Evolutionary conservation across 208 protist species (phyloP), one percentile per base, ranked within the genome.

Genomic region (Acanthamoeba castellanii): DNA sequence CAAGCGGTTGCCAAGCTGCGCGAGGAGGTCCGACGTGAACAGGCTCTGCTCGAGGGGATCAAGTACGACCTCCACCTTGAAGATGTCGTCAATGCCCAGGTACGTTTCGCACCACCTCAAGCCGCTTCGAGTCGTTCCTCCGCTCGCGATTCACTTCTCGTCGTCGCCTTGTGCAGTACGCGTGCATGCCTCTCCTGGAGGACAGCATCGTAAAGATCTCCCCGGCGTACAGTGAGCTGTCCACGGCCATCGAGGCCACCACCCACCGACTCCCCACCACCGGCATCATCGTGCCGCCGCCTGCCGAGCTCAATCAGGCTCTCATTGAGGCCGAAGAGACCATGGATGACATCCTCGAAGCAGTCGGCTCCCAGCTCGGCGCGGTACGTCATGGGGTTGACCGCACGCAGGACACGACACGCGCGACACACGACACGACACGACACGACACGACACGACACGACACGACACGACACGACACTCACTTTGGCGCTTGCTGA

Each of bases 1-100:
- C 74, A 82, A 82, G 42, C 32, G 32, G 74, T 82, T 18, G 74
- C 74, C 11, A 42, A 82, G 74, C 18, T 82, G 74, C 74, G 74
- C 74, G 34, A 82, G 42, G 74, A 82, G 74, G 74, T 82, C 42
- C 30, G 18, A 50, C 74, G 14, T 4, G 74, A 82, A n/a, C 74
- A 82, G 37, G 74, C 74, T 18, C 74, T 52, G 20, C 42, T 82
- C 9, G 74, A 82, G 8, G 16, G n/a, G 37, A 34, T 52, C 74
- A 82, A 82, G 74, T 82, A 82, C 37, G 30, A 42, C 16, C 3
- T 27, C 1, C 74, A 82, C 25, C 74, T 82, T 37, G 74, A 82
- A 22, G 74, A 82, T 7, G 42, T 82, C 20, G 74, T 82, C 37
- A 27, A 11, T 25, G 42, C 74, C 20, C 74, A 82, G 74, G 74